These are phyloP conservation scores for Whalleya microplaca DNA, from an alignment of 2,329 filamentous ascomycete genomes.

Conservation along the genomic window DNA sequence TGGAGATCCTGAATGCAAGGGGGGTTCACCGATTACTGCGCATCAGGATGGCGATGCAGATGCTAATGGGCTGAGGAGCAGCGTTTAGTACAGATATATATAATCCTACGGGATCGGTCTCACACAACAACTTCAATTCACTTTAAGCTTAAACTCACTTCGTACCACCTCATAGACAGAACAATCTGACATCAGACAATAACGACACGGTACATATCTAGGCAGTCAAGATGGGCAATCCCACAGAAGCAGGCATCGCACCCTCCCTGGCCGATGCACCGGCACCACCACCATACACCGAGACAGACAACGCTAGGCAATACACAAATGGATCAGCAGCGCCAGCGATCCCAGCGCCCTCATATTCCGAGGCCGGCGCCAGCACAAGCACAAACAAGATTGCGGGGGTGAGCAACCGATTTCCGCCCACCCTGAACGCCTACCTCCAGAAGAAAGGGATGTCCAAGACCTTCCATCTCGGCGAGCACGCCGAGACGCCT, in stretches of 20 bases:
- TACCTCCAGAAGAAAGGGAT: conserved; percentile 21
- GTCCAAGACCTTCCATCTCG: conserved; percentile 22
- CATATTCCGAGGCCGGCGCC: conserved; percentile 11
- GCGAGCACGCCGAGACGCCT: conserved; percentile 20
- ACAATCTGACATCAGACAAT: no score
- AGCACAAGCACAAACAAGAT: background rate
- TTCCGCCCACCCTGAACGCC: conserved; percentile 26
- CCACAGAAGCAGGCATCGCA: conserved; percentile 4
- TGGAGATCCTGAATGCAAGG: background rate
- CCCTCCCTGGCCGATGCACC: background rate
- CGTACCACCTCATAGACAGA: no score
- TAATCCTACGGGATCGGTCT: no score
- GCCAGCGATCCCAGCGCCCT: conserved; percentile 3
- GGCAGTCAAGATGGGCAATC: conserved; percentile 10
- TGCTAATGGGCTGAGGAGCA: no score
- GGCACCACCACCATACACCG: conserved; percentile 11
- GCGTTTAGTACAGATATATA: no score
- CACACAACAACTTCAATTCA: no score
- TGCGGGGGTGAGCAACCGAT: conserved; percentile 11
- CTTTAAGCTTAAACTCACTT: no score
- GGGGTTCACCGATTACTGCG: no score
- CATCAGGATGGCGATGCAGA: no score
- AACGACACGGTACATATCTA: no score
- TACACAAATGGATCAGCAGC: background rate
- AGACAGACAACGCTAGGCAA: conserved; percentile 1